These are phyloP conservation scores for Heliophila coronopifolia DNA, from an alignment of 441 rosid species.

Conservation along the genomic window DNA sequence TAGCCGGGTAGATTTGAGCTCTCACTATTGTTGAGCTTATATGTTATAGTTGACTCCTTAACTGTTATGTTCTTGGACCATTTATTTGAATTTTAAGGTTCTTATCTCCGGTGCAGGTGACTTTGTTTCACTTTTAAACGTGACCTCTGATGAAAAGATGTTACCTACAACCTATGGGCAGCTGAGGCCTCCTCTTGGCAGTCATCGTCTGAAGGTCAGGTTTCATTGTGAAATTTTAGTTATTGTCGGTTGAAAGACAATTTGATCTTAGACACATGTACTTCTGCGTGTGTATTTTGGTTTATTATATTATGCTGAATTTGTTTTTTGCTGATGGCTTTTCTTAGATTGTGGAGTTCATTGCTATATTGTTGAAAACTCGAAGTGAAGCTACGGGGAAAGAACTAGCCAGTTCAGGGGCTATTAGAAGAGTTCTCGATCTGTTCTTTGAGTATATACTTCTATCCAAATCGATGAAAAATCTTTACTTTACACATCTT, in stretches of 20 bases:
- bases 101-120: slow-evolving; percentile 46
- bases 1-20: slow-evolving; percentile 8
- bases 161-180: slow-evolving; percentile 88
- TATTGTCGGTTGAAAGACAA: no score
- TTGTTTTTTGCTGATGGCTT: not conserved
- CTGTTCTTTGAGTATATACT: slow-evolving; percentile 71
- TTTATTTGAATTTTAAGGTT: slow-evolving; percentile 12
- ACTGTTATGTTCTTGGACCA: slow-evolving; percentile 1
- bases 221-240: no score
- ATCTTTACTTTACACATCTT: no score
- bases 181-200: slow-evolving; percentile 95
- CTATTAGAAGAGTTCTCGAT: slow-evolving; percentile 65
- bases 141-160: slow-evolving; percentile 66
- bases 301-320: not conserved
- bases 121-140: slow-evolving; percentile 61
- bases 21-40: slow-evolving; percentile 6
- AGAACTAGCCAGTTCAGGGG: slow-evolving; percentile 79
- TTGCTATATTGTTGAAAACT: slow-evolving; percentile 71
- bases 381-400: slow-evolving; percentile 76
- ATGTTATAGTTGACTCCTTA: slow-evolving; percentile 4
- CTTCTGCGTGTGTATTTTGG: no score
- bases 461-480: no score
- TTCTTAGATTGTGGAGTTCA: slow-evolving; percentile 79
- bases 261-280: no score
- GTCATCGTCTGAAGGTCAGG: slow-evolving; percentile 45